Percentiles rank a stretch among this genome's conserved stretches.
Conservation (phyloP, 305 asterid species). For the Lippia alba region DNA sequence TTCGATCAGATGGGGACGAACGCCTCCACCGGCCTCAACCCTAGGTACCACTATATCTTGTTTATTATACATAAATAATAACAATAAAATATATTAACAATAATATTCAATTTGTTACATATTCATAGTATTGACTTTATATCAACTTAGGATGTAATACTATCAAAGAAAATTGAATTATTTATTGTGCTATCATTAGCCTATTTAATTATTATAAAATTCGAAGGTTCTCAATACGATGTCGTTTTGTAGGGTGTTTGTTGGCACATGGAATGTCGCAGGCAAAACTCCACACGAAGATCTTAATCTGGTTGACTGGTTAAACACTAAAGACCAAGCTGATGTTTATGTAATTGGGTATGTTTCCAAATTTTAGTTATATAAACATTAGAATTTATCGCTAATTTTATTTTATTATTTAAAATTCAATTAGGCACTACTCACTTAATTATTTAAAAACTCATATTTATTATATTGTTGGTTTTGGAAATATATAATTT, state of each 20-base stretch:
- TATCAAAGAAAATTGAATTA: neutral
- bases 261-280: conserved; percentile 96
- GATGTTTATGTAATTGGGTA: conserved; percentile 89
- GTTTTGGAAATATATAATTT: too few relatives aligned
- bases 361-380: neutral
- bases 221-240: neutral
- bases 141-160: too few relatives aligned
- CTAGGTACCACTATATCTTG: conserved; percentile 44
- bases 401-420: too few relatives aligned
- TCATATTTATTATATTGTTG: too few relatives aligned
- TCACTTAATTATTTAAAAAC: too few relatives aligned
- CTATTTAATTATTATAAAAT: neutral
- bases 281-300: conserved; percentile 73
- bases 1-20: conserved; percentile 29
- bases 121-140: too few relatives aligned
- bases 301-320: conserved; percentile 65
- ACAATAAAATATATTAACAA: neutral
- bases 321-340: conserved; percentile 53
- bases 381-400: too few relatives aligned
- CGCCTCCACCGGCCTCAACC: conserved; percentile 40
- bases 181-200: neutral
- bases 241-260: conserved; percentile 64
- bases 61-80: too few relatives aligned
- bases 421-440: too few relatives aligned
- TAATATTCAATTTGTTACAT: too few relatives aligned